A percentile compares a stretch with the other conserved stretches of the same genome.
phyloP scores from a whole-genome alignment of 768 basidiomycete species.

The Rhizopogon vinicolor region DNA sequence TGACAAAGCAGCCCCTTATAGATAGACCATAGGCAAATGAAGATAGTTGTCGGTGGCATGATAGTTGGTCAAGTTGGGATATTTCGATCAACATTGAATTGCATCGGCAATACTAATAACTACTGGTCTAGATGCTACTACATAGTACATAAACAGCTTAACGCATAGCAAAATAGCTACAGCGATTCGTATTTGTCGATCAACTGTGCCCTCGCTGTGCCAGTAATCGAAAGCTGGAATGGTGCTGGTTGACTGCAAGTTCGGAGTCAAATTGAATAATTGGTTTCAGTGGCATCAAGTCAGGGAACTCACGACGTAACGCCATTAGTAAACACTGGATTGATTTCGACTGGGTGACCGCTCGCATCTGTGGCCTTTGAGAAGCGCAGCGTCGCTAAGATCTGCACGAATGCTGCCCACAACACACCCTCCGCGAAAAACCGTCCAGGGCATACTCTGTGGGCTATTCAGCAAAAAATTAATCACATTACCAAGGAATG shows the following conservation, averaged over 20 bases:
- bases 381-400: neutral
- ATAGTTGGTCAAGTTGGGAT: no score
- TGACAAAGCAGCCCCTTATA: no score
- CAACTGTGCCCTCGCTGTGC: neutral
- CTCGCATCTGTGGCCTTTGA: neutral
- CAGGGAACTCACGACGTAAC: neutral
- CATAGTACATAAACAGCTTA: no score
- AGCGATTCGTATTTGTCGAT: neutral
- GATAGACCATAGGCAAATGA: no score
- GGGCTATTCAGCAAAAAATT: neutral
- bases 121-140: no score
- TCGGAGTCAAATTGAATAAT: neutral
- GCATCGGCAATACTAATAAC: no score
- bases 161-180: no score
- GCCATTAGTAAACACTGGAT: neutral
- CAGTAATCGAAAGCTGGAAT: neutral
- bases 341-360: neutral
- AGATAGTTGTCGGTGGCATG: no score
- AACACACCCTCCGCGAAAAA: neutral
- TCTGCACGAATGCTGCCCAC: neutral
- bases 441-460: neutral
- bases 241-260: neutral
- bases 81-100: no score
- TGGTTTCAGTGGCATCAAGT: neutral
- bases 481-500: neutral